Percentiles rank a stretch among this genome's conserved stretches.
These are phyloP conservation scores for Plantago elongata DNA, from an alignment of 257 asterid genomes.

Conservation along the genomic window DNA sequence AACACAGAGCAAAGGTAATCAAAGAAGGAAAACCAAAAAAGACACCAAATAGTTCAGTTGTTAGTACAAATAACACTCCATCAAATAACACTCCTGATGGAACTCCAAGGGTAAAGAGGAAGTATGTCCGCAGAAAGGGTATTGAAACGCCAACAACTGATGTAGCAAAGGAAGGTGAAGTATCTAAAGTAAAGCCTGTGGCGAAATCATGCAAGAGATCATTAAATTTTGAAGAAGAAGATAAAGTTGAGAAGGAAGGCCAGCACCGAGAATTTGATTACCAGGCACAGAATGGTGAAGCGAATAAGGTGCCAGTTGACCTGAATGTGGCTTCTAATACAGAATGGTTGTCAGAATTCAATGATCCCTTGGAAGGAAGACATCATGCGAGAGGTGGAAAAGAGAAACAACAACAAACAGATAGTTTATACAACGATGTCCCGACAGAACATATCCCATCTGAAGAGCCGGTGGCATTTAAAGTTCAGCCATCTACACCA, in stretches of 20 bases:
- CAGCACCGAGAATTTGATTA: conserved; percentile 20
- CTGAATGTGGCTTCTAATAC: conserved; percentile 36
- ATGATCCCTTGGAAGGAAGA: conserved; percentile 21
- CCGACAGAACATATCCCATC: conserved; percentile 23
- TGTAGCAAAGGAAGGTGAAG: conserved; percentile 30
- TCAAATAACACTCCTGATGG: conserved; percentile 34
- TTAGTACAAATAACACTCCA: conserved; percentile 25
- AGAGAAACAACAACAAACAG: conserved; percentile 28
- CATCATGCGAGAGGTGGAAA: conserved; percentile 19
- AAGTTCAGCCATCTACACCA: conserved; percentile 21
- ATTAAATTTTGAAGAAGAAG: conserved; percentile 52
- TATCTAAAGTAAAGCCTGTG: conserved; percentile 26
- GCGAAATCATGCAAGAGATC: conserved; percentile 54
- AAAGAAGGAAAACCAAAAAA: conserved; percentile 68
- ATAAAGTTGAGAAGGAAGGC: conserved; percentile 29
- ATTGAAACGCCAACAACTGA: conserved; percentile 25
- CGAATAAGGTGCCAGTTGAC: conserved; percentile 31
- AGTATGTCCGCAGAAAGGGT: conserved; percentile 47
- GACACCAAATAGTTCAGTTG: conserved; percentile 21
- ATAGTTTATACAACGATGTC: conserved; percentile 13
- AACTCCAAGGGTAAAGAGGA: conserved; percentile 49
- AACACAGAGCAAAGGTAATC: conserved; percentile 86
- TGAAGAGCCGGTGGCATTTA: conserved; percentile 27
- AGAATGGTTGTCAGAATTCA: conserved; percentile 25
- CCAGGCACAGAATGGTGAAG: conserved; percentile 29